Base-by-base conservation (phyloP, 1,139 yeast species). In the Protomyces inouyei region DNA sequence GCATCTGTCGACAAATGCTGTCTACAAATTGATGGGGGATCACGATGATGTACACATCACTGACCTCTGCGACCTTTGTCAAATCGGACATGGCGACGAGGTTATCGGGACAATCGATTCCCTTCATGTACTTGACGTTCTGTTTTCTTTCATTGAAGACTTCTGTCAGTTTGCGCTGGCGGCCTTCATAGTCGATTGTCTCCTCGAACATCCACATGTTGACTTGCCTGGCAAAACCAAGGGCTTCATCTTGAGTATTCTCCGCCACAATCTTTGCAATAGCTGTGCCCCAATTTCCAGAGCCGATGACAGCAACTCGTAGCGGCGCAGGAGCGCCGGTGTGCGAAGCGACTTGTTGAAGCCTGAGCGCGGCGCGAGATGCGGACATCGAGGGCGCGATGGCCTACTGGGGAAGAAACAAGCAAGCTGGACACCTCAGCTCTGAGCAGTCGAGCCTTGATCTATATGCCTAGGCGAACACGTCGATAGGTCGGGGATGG, bases 191-290 rank as follows among this genome's bases (percentile, higher is more conserved):
- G 23, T 55, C 56, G 65, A 78, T 72, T 67, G 80, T 75, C 77
- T 92, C 98, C 76, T 92, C 92, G 72, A 81, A 88, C 36, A 92
- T 98, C 98, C 98, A 92, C 97, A 92, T 91, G 71, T 85, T 83
- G 55, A 92, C 97, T 59, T 82, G 78, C 65, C 78, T 76, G 63
- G 83, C 82, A 74, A 92, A 92, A 25, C 45, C 48, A 52, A 83
- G 79, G 28, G 90, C 85, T 76, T 87, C 82, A 70, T 82, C 86
- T 52, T 79, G 80, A 56, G 92, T 79, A 77, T 90, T 91, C 76
- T 92, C 97, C 45, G 97, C 91, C 48, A 91, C 86, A 61, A 92
- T 86, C 78, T 92, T 92, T 69, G 97, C 97, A 64, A 92, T 91
- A 5, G 97, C 92, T 46, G 97, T 89, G 67, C 98, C 98, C 97